Base-by-base conservation (phyloP, 495 filamentous ascomycete species). In the Extremus antarcticus region DNA sequence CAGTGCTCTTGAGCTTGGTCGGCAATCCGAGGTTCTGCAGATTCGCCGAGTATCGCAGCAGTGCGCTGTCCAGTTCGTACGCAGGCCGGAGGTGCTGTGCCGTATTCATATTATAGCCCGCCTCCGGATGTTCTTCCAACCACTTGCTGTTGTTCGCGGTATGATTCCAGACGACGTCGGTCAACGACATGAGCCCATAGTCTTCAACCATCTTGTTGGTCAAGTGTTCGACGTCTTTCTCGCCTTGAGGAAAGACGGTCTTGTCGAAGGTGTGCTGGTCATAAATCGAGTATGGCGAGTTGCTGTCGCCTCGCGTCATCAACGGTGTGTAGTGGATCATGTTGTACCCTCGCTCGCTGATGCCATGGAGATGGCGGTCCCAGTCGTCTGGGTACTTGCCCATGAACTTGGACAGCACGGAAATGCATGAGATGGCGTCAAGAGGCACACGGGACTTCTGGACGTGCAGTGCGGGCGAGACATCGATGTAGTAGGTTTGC, bases 271-370 rank as follows among this genome's bases (percentile, higher is more conserved):
- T 71, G 29, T 90, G 74, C 71, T 97, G 94, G 63, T 99, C 86
- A 65, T 85, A 94, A 53, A 99, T 80, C 68, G 91, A 96, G 75
- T 97, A 99, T 0, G 94, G 94, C 11, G 94, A 97, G 66, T 97
- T 94, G 15, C 91, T 96, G 15, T 73, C 77, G 23, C 94, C 94
- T 45, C 94, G 81, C 51, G 86, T 75, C 77, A 90, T 92, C 61
- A 97, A 73, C 8, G 94, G 94, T 3, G 94, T 95, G 65, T 97
- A 99, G 69, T 99, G 94, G 51, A 99, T 80, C 88, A 97, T 95
- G 69, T 99, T 99, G 72, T 99, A 99, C 7, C 89, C 88, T 35
- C 92, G 78, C 48, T 85, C 80, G 56, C 84, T 81, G 59, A 97
- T 92, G 40, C 92, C 92, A 57, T 78, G 74, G 50, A 97, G 76